Evolutionary conservation across 1,284 basidiomycete species (phyloP).

Genomic region (Ustilago nuda): DNA sequence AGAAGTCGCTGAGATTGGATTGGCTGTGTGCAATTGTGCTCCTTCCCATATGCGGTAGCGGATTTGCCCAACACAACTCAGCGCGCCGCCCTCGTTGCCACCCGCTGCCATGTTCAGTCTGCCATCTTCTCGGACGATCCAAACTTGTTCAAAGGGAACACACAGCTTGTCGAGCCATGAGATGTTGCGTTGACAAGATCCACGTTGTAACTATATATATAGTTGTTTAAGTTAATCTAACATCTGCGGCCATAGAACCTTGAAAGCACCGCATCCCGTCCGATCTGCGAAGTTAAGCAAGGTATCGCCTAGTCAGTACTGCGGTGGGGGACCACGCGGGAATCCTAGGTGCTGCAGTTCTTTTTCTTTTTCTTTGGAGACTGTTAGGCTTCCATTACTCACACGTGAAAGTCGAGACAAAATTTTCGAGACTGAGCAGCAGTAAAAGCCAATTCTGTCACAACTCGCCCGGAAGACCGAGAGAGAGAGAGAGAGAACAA

Average conservation of each 20-base stretch:
- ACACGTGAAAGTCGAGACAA: slow-evolving; percentile 6
- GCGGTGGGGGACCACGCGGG: slow-evolving; percentile 84
- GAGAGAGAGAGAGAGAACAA: neutral
- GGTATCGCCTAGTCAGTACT: slow-evolving; percentile 84
- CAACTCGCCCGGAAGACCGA: slow-evolving; percentile 30
- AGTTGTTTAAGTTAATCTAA: neutral
- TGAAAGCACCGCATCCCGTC: slow-evolving; percentile 84
- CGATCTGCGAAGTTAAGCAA: slow-evolving; percentile 83
- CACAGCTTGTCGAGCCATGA: no score
- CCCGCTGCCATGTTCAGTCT: slow-evolving; percentile 6
- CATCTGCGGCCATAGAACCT: slow-evolving; percentile 81
- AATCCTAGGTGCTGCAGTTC: slow-evolving; percentile 84
- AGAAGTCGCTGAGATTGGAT: no score
- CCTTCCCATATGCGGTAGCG: slow-evolving; percentile 15
- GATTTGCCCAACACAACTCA: slow-evolving; percentile 14
- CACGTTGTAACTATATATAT: neutral
- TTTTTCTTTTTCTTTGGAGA: slow-evolving; percentile 53
- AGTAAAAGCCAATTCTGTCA: neutral
- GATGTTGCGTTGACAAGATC: no score
- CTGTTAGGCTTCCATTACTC: neutral
- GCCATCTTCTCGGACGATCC: slow-evolving; percentile 17
- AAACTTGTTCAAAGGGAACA: no score
- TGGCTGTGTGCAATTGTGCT: neutral
- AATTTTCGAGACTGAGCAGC: slow-evolving; percentile 21
- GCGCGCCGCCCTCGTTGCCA: neutral